Evolutionary conservation across 140 eudicot genomes (phyloP), one percentile per base, ranked within the genome.

Genomic region (Senecio squalidus): DNA sequence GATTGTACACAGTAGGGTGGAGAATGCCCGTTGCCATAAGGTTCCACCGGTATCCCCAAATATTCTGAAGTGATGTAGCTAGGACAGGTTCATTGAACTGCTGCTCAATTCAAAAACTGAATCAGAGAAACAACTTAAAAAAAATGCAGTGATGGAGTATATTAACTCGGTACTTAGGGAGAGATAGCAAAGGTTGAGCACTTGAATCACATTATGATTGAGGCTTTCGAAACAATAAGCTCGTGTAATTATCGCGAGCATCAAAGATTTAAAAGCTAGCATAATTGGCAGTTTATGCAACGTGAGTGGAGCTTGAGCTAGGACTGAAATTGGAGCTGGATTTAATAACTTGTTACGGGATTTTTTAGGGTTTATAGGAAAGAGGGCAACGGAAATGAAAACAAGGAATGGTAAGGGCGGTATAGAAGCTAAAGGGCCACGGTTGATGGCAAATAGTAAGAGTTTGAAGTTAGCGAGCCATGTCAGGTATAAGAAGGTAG

Each of bases 11-110:
- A 13, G 84, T 60, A 14, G 76, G 82, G 23, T 86, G 89, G 39
- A 85, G 78, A 0, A 81, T 71, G 33, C 76, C 44, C 2, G 81
- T 62, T 2, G 75, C 84, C 82, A 82, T 73, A 25, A 85, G 89
- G 67, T 85, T 85, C 89, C 89, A 85, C 74, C 95, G 61, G 1
- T 75, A 75, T 3, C 95, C 86, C 95, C 95, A 85, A 41, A 85
- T 82, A 36, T 85, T 87, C 56, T 82, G 91, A 0, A 85, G 74
- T 28, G 95, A 82, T n/a, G 87, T 70, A 9, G 89, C 65, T 6
- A 82, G 17, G 21, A 78, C 78, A 17, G 90, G 95, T 56, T 82
- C 84, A 9, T 85, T 60, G 72, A 76, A 82, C 76, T 80, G 86
- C 18, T 86, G 82, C 64, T 75, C 78, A 18, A 82, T 73, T 51